phyloP scores from a whole-genome alignment of 768 basidiomycete species.

The Amanita rimosa region DNA sequence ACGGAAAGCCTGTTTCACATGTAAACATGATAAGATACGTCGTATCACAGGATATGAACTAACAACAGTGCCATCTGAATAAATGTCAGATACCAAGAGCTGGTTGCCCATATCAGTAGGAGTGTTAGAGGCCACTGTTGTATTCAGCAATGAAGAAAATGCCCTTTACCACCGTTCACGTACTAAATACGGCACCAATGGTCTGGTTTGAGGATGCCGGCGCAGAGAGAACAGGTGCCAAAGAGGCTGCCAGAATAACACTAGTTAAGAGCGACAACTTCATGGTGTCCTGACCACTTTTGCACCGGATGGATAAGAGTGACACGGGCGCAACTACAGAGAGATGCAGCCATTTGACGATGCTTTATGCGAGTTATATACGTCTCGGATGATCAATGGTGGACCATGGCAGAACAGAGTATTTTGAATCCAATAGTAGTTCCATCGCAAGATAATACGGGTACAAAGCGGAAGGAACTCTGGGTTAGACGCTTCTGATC shows the following conservation, averaged over 20 bases:
- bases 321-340: background rate
- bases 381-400: background rate
- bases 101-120: slow-evolving; percentile 1
- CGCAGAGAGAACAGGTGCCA: background rate
- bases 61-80: background rate
- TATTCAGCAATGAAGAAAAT: background rate
- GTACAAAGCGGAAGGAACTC: no score
- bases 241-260: background rate
- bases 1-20: background rate
- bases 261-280: background rate
- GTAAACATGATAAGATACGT: background rate
- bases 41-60: background rate
- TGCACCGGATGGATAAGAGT: background rate
- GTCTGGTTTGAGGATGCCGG: background rate
- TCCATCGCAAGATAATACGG: no score
- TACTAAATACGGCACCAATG: background rate
- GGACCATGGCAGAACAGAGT: background rate
- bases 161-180: background rate
- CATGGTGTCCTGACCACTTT: background rate
- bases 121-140: background rate
- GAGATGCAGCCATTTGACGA: background rate
- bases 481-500: no score
- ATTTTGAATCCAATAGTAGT: no score
- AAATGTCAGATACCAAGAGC: slow-evolving; percentile 2
- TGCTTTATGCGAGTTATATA: background rate